A percentile compares a stretch with the other conserved stretches of the same genome.
These are phyloP conservation scores for Colletotrichum endophyticum DNA, from an alignment of 2,329 filamentous ascomycete genomes.

Conservation along the genomic window DNA sequence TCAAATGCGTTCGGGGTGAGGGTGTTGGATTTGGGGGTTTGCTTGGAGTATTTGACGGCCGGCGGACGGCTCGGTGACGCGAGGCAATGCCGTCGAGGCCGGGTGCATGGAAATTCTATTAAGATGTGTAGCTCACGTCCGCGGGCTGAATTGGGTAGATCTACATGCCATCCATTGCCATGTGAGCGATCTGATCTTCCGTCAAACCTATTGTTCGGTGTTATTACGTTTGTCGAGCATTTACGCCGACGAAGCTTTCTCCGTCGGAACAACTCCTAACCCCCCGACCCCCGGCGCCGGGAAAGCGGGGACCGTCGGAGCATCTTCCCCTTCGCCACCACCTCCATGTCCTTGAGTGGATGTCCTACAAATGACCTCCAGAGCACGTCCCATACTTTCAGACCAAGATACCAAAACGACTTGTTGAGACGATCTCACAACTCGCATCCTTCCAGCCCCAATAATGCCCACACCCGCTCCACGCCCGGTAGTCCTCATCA, in stretches of 20 bases:
- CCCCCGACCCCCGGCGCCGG: background rate
- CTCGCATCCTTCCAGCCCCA: background rate
- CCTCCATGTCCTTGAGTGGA: background rate
- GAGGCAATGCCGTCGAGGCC: background rate
- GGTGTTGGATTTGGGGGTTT: background rate
- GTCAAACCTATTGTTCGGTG: background rate
- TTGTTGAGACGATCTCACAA: background rate
- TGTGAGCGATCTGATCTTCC: background rate
- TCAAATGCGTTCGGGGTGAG: background rate
- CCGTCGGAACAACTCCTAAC: background rate
- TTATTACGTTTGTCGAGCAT: background rate
- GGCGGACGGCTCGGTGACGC: background rate
- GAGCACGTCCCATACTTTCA: background rate
- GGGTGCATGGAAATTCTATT: background rate
- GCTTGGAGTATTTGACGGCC: background rate
- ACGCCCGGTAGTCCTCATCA: background rate
- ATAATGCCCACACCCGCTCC: background rate
- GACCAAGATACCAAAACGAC: background rate
- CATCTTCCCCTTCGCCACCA: background rate
- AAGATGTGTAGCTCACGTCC: background rate
- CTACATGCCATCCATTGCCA: background rate
- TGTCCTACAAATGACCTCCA: background rate
- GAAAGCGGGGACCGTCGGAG: background rate
- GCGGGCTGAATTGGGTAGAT: background rate
- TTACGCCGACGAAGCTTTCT: background rate